Percentiles rank a stretch among this genome's conserved stretches.
Evolutionary conservation across 208 protist species (phyloP).

Genomic region (Leishmania braziliensis): DNA sequence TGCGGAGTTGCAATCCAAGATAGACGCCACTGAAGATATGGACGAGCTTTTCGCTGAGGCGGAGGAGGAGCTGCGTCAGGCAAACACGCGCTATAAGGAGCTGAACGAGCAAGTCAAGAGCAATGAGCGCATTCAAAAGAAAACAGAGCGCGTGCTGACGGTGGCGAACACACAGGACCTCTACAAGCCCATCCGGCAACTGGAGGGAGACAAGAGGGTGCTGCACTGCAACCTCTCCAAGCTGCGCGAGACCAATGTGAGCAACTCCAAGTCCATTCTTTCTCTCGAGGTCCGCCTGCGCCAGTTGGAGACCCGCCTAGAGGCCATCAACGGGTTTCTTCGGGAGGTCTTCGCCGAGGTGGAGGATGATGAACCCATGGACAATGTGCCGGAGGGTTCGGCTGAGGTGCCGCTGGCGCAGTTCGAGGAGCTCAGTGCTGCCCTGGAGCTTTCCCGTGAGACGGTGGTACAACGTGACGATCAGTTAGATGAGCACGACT

Average conservation of each 20-base stretch:
- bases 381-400: slow-evolving; percentile 53
- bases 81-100: slow-evolving; percentile 39
- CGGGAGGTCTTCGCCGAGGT: slow-evolving; percentile 77
- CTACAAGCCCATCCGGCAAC: slow-evolving; percentile 67
- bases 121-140: slow-evolving; percentile 76
- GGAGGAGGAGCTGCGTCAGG: slow-evolving; percentile 47
- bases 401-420: slow-evolving; percentile 63
- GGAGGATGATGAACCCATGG: slow-evolving; percentile 62
- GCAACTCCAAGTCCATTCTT: slow-evolving; percentile 79
- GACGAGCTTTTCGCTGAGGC: slow-evolving; percentile 58
- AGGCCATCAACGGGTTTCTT: slow-evolving; percentile 76
- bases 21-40: slow-evolving; percentile 45
- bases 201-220: slow-evolving; percentile 80
- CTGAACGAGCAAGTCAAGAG: slow-evolving; percentile 62
- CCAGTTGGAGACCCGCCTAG: slow-evolving; percentile 74
- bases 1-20: slow-evolving; percentile 43
- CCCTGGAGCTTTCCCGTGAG: slow-evolving; percentile 62
- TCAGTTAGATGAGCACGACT: slow-evolving; percentile 73
- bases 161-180: slow-evolving; percentile 38
- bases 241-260: slow-evolving; percentile 66
- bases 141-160: slow-evolving; percentile 78
- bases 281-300: slow-evolving; percentile 76
- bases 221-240: slow-evolving; percentile 74
- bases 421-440: slow-evolving; percentile 72
- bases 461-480: slow-evolving; percentile 68